Evolutionary conservation across 192 early-diverging fungal genomes (phyloP).

Genomic region (Dispira parvispora): DNA sequence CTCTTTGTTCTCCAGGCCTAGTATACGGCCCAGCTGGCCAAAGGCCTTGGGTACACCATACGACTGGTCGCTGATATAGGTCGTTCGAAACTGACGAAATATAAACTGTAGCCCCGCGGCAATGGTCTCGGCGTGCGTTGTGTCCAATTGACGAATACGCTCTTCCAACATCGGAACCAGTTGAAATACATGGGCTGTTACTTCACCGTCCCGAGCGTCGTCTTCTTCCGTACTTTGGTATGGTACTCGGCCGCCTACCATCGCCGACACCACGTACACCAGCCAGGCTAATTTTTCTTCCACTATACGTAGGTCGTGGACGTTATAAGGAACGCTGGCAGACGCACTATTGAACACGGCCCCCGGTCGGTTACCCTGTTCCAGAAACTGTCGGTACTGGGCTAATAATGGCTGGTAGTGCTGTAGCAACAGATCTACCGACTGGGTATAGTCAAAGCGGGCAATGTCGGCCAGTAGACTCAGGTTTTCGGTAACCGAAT

Average conservation of each 20-base stretch:
- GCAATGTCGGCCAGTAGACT: slow-evolving; percentile 50
- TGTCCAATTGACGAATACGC: slow-evolving; percentile 31
- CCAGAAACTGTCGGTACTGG: slow-evolving; percentile 36
- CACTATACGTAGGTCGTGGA: slow-evolving; percentile 25
- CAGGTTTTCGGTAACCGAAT: slow-evolving; percentile 44
- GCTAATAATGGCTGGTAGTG: slow-evolving; percentile 39
- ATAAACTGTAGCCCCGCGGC: slow-evolving; percentile 70
- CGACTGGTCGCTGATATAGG: slow-evolving; percentile 60
- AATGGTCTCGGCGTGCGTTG: slow-evolving; percentile 38
- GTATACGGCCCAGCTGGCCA: slow-evolving; percentile 36
- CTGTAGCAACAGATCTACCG: slow-evolving; percentile 28
- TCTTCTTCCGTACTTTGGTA: slow-evolving; percentile 63
- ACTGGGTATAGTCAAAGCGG: slow-evolving; percentile 46
- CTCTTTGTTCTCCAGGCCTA: slow-evolving; percentile 46
- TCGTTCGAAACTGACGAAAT: slow-evolving; percentile 57
- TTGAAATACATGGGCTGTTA: slow-evolving; percentile 47
- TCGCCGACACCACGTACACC: slow-evolving; percentile 53
- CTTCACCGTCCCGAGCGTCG: slow-evolving; percentile 59
- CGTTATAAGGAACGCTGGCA: slow-evolving; percentile 19
- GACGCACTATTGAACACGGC: slow-evolving; percentile 6
- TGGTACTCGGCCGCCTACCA: slow-evolving; percentile 52
- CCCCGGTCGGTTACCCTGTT: slow-evolving; percentile 9
- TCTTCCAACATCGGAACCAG: slow-evolving; percentile 50
- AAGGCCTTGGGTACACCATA: slow-evolving; percentile 47
- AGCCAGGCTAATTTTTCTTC: slow-evolving; percentile 64